A percentile compares a stretch with the other conserved stretches of the same genome.
phyloP scores from a whole-genome alignment of 2,329 filamentous ascomycete species.

The Metarhizium robertsii region DNA sequence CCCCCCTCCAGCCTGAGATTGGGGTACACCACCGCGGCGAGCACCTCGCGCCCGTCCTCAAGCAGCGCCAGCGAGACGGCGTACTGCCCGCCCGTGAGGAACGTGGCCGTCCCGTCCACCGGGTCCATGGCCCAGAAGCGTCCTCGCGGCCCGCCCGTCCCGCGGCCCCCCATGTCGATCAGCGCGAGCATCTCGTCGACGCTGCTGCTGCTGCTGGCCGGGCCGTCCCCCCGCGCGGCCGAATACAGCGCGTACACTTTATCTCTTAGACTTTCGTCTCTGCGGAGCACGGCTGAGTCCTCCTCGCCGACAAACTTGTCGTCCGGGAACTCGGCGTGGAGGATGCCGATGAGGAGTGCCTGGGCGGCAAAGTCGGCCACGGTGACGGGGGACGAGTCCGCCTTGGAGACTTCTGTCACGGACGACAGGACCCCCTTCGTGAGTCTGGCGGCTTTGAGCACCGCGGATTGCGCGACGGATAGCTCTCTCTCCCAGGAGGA shows the following conservation, averaged over 20 bases:
- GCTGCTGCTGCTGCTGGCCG: constrained; percentile 18
- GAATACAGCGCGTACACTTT: constrained; percentile 48
- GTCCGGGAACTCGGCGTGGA: constrained; percentile 42
- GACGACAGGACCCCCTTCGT: constrained; percentile 37
- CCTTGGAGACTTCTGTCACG: constrained; percentile 44
- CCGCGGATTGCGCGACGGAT: constrained; percentile 30
- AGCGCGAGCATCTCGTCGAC: constrained; percentile 47
- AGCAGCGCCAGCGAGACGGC: constrained; percentile 51
- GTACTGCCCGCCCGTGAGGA: constrained; percentile 52
- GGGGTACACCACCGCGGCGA: constrained; percentile 54
- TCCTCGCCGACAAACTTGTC: constrained; percentile 56
- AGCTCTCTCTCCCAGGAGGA: constrained; percentile 19
- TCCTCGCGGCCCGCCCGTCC: constrained; percentile 23
- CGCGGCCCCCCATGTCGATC: constrained; percentile 48
- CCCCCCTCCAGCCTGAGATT: constrained; percentile 37
- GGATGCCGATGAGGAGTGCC: constrained; percentile 48
- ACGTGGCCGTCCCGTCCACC: constrained; percentile 55
- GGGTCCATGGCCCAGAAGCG: constrained; percentile 56
- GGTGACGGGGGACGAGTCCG: constrained; percentile 51
- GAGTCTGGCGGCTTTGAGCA: constrained; percentile 46
- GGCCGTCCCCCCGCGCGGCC: constrained; percentile 9
- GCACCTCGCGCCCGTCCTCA: constrained; percentile 44
- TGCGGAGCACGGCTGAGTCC: constrained; percentile 41
- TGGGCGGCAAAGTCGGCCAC: constrained; percentile 56
- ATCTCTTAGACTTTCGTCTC: constrained; percentile 35